phyloP scores from a whole-genome alignment of 805 yeast genomes.

The Saccharomyces eubayanus region DNA sequence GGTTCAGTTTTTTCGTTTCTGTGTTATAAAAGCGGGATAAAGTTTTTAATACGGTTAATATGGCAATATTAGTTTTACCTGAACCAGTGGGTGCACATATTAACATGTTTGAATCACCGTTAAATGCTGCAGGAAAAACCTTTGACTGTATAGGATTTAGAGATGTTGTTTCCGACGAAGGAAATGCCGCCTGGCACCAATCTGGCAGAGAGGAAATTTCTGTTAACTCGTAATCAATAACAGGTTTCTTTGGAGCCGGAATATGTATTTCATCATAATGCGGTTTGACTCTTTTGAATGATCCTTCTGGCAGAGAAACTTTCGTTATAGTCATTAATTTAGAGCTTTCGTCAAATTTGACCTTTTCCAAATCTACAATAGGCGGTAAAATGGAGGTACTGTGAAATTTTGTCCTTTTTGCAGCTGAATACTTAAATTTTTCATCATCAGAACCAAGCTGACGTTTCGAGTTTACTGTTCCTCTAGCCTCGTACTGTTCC shows the following conservation, averaged over 20 bases:
- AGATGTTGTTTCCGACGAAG: conserved; percentile 50
- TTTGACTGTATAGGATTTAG: conserved; percentile 79
- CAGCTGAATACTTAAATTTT: background rate
- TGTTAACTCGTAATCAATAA: conserved; percentile 38
- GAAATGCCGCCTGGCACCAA: conserved; percentile 78
- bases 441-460: background rate
- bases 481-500: conserved; percentile 33
- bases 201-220: conserved; percentile 58
- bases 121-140: conserved; percentile 72
- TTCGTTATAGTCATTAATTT: conserved; percentile 58
- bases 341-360: conserved; percentile 65
- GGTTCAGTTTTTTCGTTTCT: conserved; percentile 40
- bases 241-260: conserved; percentile 69
- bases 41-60: conserved; percentile 65
- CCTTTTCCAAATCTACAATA: conserved; percentile 52
- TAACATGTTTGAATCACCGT: conserved; percentile 59
- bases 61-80: conserved; percentile 95
- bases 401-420: conserved; percentile 25
- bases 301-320: conserved; percentile 72
- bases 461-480: conserved; percentile 3
- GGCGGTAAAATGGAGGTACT: conserved; percentile 6
- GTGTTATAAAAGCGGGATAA: conserved; percentile 44
- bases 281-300: conserved; percentile 64
- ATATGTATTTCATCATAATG: conserved; percentile 82
- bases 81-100: conserved; percentile 99